Percentiles rank a stretch among this genome's conserved stretches.
phyloP scores from a whole-genome alignment of 768 basidiomycete genomes.

The Terana coerulea region DNA sequence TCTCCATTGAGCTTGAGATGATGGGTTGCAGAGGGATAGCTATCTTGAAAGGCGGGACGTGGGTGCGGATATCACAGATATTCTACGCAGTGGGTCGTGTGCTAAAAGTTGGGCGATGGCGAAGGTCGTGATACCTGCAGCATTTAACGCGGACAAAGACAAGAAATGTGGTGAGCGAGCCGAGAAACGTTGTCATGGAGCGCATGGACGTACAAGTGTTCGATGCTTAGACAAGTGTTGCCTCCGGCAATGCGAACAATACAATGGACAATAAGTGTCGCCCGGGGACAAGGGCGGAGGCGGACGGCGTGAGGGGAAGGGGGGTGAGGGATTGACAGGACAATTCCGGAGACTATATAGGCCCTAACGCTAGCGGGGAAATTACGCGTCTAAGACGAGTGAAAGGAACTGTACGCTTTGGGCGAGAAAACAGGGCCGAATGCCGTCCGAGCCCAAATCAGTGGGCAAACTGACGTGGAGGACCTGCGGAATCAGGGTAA shows the following conservation, averaged over 20 bases:
- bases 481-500: background rate
- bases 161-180: conserved; percentile 17
- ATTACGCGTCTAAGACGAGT: background rate
- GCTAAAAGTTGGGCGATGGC: background rate
- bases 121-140: conserved; percentile 11
- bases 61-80: conserved; percentile 18
- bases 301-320: conserved; percentile 18
- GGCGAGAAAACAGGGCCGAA: background rate
- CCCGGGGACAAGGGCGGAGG: conserved; percentile 16
- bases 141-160: conserved; percentile 1
- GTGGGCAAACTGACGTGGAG: background rate
- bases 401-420: background rate
- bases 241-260: conserved; percentile 13
- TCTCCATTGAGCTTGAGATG: conserved; percentile 36
- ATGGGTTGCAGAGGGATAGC: conserved; percentile 15
- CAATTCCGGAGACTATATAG: conserved; percentile 23
- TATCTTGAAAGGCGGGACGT: conserved; percentile 13
- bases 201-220: conserved; percentile 16
- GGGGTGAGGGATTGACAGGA: conserved; percentile 18
- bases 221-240: conserved; percentile 13
- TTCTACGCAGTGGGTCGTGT: conserved; percentile 13
- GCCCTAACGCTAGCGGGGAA: background rate
- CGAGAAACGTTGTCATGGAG: conserved; percentile 19
- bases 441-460: background rate
- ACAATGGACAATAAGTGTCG: conserved; percentile 19